Evolutionary conservation across 2,329 filamentous ascomycete species (phyloP).

Genomic region (Calonectria pseudoturangicola): DNA sequence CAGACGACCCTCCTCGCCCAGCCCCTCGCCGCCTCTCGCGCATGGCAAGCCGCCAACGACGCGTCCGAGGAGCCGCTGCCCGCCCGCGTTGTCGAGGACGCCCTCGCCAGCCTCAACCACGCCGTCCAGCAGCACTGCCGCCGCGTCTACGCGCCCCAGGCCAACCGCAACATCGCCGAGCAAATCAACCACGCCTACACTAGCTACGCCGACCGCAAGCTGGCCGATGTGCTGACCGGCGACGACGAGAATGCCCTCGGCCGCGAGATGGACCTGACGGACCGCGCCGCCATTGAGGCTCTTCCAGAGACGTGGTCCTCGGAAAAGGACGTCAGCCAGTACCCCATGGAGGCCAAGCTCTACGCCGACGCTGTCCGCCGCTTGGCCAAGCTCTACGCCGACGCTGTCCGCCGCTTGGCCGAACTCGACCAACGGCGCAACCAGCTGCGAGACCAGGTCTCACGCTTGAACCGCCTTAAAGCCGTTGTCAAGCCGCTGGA

Average conservation of each 20-base stretch:
- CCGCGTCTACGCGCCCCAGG: slow-evolving; percentile 80
- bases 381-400: slow-evolving; percentile 71
- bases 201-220: slow-evolving; percentile 64
- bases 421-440: slow-evolving; percentile 66
- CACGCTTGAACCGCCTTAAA: slow-evolving; percentile 69
- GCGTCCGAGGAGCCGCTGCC: slow-evolving; percentile 64
- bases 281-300: slow-evolving; percentile 64
- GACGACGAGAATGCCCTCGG: slow-evolving; percentile 60
- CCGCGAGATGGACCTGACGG: slow-evolving; percentile 66
- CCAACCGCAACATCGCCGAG: slow-evolving; percentile 82
- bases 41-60: slow-evolving; percentile 71
- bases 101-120: slow-evolving; percentile 75
- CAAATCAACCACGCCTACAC: slow-evolving; percentile 82
- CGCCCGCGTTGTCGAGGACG: slow-evolving; percentile 73
- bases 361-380: slow-evolving; percentile 71
- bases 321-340: slow-evolving; percentile 59
- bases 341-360: slow-evolving; percentile 68
- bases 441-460: slow-evolving; percentile 63
- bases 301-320: slow-evolving; percentile 69
- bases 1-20: slow-evolving; percentile 79
- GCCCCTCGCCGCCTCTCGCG: slow-evolving; percentile 72
- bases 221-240: slow-evolving; percentile 54
- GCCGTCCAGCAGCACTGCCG: slow-evolving; percentile 78
- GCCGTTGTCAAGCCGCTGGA: slow-evolving; percentile 67
- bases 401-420: slow-evolving; percentile 69